Conservation (phyloP, 805 yeast species). For the Tetrapisispora iriomotensis region DNA sequence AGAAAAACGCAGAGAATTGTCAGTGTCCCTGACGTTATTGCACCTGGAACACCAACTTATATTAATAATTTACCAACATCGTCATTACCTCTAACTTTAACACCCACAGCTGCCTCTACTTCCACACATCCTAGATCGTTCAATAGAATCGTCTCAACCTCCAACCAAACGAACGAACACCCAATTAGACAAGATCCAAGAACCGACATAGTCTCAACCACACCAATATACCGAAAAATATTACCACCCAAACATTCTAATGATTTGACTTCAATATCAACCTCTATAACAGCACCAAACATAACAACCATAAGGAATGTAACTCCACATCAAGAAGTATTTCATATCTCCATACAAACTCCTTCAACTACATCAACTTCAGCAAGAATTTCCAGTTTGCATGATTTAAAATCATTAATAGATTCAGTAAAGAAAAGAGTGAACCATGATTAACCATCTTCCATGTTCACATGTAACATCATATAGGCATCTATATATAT, state of each 20-base stretch:
- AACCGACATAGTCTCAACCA: too few species aligned
- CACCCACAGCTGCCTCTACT: not conserved
- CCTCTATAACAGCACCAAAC: not conserved
- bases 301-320: too few species aligned
- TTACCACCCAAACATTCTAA: too few species aligned
- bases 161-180: too few species aligned
- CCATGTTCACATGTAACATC: too few species aligned
- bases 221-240: too few species aligned
- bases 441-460: too few species aligned
- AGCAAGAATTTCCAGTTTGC: slow-evolving; percentile 4
- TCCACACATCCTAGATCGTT: not conserved
- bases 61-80: slow-evolving; percentile 6
- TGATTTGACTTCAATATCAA: too few species aligned
- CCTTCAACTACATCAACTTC: not conserved
- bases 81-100: slow-evolving; percentile 1
- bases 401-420: slow-evolving; percentile 14
- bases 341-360: not conserved
- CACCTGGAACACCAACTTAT: slow-evolving; percentile 13
- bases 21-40: slow-evolving; percentile 1
- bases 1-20: slow-evolving; percentile 3
- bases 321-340: not conserved
- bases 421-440: slow-evolving; percentile 20
- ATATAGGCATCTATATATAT: too few species aligned
- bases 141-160: not conserved
- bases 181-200: too few species aligned